Base-by-base conservation (phyloP, 2,329 filamentous ascomycete species). In the Cordyceps sp. region DNA sequence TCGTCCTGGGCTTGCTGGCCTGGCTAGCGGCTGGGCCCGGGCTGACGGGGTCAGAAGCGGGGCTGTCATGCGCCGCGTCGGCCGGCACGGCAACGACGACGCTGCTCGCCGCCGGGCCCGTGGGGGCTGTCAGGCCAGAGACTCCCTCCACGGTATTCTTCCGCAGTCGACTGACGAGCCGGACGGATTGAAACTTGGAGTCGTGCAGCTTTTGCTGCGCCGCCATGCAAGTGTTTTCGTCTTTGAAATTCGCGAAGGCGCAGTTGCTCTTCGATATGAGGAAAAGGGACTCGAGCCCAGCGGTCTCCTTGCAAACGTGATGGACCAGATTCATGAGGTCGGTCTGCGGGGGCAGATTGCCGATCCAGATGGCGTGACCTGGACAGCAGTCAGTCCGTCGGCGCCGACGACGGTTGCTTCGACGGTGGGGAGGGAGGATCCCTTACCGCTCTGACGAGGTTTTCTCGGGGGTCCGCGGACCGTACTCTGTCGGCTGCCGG, bases 261-360 rank as follows among this genome's bases (percentile, higher is more conserved):
- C 88, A 96, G 49, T 94, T 94, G 51, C 86, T 94, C 53, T 94
- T 94, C 0, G 86, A 88, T 26, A 96, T 96, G 23, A 96, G 60
- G 42, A 96, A 94, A 1, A 96, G 61, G 29, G 85, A 93, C 49
- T 93, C 81, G 16, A 96, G 72, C 2, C 85, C 70, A 0, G 66
- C 68, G 0, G 83, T 77, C 41, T 86, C 78, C 39, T 72, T 73
- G 38, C 82, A 92, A 36, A 94, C 90, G 49, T 94, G 82, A 37
- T 90, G 74, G 32, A 94, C 93, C n/a, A 96, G 60, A 36, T 71
- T 79, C 54, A 84, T 75, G 10, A 96, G 65, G 26, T 77, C 77
- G 1, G 85, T 80, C 30, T 83, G 79, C 1, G 83, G 80, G 4
- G 88, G 86, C 0, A 96, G 62, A 48, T 96, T 96, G 26, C 90